phyloP scores from a whole-genome alignment of 2,329 filamentous ascomycete genomes.

The Nemania diffusa region DNA sequence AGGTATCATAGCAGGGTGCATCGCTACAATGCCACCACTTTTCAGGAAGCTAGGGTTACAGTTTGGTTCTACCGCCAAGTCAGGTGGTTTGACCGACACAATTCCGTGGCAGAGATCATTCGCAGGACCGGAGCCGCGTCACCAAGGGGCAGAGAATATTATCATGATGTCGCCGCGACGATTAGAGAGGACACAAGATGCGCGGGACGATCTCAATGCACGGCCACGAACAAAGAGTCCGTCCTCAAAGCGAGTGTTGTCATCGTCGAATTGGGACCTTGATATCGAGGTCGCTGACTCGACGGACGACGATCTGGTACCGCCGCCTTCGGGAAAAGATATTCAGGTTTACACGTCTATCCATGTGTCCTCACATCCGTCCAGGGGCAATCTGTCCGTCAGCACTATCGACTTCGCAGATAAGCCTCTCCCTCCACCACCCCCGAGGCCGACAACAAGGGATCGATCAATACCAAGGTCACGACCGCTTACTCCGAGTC shows the following conservation, averaged over 20 bases:
- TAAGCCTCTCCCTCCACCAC: conserved; percentile 32
- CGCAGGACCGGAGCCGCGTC: conserved; percentile 7
- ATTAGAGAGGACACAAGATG: conserved; percentile 5
- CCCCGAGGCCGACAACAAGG: conserved; percentile 14
- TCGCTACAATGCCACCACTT: conserved; percentile 48
- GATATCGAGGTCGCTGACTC: conserved; percentile 20
- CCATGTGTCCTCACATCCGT: conserved; percentile 30
- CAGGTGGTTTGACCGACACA: conserved; percentile 4
- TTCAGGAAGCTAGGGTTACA: conserved; percentile 45
- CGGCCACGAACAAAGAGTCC: conserved; percentile 15
- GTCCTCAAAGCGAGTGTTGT: conserved; percentile 20
- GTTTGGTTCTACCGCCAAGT: conserved; percentile 20
- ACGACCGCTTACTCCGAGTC: conserved; percentile 33
- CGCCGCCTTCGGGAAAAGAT: conserved; percentile 21
- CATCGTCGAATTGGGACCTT: conserved; percentile 33
- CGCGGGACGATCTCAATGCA: background rate
- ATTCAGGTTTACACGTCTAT: conserved; percentile 34
- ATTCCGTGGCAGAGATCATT: conserved; percentile 37
- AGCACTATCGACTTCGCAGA: conserved; percentile 19
- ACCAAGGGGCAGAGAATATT: conserved; percentile 18
- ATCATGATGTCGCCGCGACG: conserved; percentile 32
- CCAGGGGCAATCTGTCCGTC: conserved; percentile 7
- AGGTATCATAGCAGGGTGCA: conserved; percentile 50
- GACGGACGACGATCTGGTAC: background rate
- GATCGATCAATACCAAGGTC: conserved; percentile 30